These are phyloP conservation scores for Vaccinium vitisidaea DNA, from an alignment of 148 eudicot genomes.

Conservation along the genomic window DNA sequence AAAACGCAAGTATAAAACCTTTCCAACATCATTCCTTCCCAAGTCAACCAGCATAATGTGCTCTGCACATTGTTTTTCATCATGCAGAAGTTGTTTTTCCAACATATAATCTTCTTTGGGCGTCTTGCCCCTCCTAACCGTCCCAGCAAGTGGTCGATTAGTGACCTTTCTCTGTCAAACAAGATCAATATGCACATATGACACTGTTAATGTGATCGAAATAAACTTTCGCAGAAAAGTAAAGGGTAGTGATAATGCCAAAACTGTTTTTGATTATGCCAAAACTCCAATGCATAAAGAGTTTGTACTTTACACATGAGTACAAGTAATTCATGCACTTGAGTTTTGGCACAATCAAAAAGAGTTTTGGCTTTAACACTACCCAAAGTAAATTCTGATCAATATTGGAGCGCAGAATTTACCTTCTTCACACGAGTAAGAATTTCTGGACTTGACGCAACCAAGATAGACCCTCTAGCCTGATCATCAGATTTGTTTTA, in stretches of 20 bases:
- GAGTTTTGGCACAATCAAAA: too few species aligned
- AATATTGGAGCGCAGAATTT: not conserved
- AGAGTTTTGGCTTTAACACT: too few species aligned
- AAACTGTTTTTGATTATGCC: too few species aligned
- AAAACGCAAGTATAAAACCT: constrained; percentile 40
- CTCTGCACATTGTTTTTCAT: constrained; percentile 93
- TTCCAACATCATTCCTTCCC: constrained; percentile 99
- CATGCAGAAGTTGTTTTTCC: constrained; percentile 84
- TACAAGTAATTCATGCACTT: too few species aligned
- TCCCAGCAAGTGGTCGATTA: constrained; percentile 95
- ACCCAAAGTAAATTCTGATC: too few species aligned
- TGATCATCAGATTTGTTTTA: constrained; percentile 28
- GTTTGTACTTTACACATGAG: too few species aligned
- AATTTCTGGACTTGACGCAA: constrained; percentile 99
- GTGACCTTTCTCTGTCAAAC: constrained; percentile 65
- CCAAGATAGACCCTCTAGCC: constrained; percentile 97
- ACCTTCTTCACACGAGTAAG: constrained; percentile 94
- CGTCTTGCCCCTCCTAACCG: constrained; percentile 92
- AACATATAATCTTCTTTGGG: constrained; percentile 79
- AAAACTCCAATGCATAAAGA: too few species aligned
- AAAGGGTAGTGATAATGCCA: too few species aligned
- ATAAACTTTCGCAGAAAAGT: not conserved
- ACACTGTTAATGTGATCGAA: not conserved
- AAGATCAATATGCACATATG: constrained; percentile 2
- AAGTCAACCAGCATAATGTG: constrained; percentile 98